Conservation (phyloP, 352 stramenopile genomes). For the Pythium sp. region DNA sequence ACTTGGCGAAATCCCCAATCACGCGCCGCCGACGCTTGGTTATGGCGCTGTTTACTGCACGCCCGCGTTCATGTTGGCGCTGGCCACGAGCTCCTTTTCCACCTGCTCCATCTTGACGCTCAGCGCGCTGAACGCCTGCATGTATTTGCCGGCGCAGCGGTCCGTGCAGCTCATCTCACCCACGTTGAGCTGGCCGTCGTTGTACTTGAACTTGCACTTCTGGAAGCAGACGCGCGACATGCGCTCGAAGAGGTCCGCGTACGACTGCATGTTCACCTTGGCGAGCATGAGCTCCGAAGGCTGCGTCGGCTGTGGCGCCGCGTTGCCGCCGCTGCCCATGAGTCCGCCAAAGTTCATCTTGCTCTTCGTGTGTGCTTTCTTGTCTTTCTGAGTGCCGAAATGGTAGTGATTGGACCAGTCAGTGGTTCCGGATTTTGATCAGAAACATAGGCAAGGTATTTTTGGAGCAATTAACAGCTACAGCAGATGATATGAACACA, state of each 20-base stretch:
- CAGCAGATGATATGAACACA: no score
- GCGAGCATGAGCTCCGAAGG: slow-evolving; percentile 85
- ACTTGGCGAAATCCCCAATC: background rate
- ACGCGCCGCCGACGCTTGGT: background rate
- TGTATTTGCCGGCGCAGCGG: slow-evolving; percentile 97
- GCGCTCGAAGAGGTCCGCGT: slow-evolving; percentile 89
- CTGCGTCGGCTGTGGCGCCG: slow-evolving; percentile 54
- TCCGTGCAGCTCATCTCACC: slow-evolving; percentile 98
- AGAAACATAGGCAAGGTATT: no score
- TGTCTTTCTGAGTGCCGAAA: background rate
- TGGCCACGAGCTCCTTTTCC: slow-evolving; percentile 90
- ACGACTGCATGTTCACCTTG: slow-evolving; percentile 91
- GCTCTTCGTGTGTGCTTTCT: background rate
- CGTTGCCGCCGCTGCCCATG: slow-evolving; percentile 50
- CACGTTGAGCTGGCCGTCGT: slow-evolving; percentile 95
- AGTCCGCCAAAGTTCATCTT: slow-evolving; percentile 80
- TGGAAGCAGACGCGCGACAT: slow-evolving; percentile 91
- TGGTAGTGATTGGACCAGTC: background rate
- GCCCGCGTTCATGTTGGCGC: slow-evolving; percentile 47
- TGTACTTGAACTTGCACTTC: slow-evolving; percentile 96
- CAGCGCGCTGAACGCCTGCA: slow-evolving; percentile 95
- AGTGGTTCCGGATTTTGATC: background rate
- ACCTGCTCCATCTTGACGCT: slow-evolving; percentile 94
- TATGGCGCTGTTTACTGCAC: slow-evolving; percentile 23
- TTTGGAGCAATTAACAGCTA: no score